Evolutionary conservation across 2,329 filamentous ascomycete genomes (phyloP).

Genomic region (Aureobasidium sp.): DNA sequence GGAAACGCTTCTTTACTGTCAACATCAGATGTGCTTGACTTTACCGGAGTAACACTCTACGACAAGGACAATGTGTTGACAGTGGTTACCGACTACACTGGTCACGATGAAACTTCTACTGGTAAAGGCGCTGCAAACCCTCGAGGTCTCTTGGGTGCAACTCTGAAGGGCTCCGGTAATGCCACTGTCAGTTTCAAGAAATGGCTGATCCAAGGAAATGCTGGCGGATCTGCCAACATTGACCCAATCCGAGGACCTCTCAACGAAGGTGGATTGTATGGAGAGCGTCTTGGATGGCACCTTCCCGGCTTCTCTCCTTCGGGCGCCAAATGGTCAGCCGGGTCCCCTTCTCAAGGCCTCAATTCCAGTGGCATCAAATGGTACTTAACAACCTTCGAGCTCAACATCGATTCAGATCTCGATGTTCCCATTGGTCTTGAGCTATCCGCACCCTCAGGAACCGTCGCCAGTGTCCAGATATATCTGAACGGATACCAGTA

Average conservation of each 20-base stretch:
- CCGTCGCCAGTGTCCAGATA: constrained; percentile 44
- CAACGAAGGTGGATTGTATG: constrained; percentile 51
- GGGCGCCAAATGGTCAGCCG: constrained; percentile 29
- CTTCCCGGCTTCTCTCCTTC: constrained; percentile 42
- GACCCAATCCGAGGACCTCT: constrained; percentile 49
- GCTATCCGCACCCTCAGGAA: constrained; percentile 37
- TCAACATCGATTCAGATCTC: constrained; percentile 38
- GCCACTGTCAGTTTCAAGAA: constrained; percentile 34
- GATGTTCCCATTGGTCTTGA: constrained; percentile 52
- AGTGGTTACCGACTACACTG: constrained; percentile 51
- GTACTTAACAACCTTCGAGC: constrained; percentile 45
- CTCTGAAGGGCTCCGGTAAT: constrained; percentile 27
- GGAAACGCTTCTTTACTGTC: constrained; percentile 38
- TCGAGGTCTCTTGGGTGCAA: constrained; percentile 45
- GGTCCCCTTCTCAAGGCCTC: constrained; percentile 32
- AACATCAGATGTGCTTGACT: constrained; percentile 39
- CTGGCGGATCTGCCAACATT: constrained; percentile 43
- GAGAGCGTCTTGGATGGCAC: constrained; percentile 51
- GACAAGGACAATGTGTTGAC: constrained; percentile 41
- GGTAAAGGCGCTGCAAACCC: constrained; percentile 42
- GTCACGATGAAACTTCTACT: constrained; percentile 46
- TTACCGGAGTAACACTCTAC: constrained; percentile 38
- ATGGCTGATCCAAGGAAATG: constrained; percentile 53
- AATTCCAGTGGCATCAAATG: constrained; percentile 44
- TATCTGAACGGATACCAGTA: constrained; percentile 61